Percentiles rank a stretch among this genome's conserved stretches.
Evolutionary conservation across 805 yeast species (phyloP).

Genomic region (Ogataea siamensis): DNA sequence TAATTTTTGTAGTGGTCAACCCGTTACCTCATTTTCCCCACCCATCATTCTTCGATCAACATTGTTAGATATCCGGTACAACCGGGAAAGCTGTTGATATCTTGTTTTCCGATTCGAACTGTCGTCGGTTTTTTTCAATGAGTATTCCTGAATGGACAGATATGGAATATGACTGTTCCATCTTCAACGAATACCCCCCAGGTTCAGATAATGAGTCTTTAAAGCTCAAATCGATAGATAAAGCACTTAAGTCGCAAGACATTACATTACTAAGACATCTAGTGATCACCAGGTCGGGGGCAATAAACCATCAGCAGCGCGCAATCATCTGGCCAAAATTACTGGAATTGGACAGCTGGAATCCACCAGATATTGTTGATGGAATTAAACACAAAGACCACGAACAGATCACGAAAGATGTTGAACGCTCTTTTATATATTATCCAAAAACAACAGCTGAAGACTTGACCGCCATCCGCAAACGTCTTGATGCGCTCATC

Average conservation of each 20-base stretch:
- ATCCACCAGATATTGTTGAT: background rate
- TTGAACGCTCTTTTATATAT: slow-evolving; percentile 62
- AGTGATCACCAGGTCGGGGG: slow-evolving; percentile 47
- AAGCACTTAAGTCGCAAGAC: slow-evolving; percentile 36
- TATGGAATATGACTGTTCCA: slow-evolving; percentile 46
- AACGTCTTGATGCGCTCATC: slow-evolving; percentile 44
- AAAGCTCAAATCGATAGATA: slow-evolving; percentile 38
- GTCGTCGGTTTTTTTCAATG: background rate
- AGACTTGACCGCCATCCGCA: slow-evolving; percentile 35
- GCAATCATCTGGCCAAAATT: slow-evolving; percentile 51
- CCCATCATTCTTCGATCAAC: background rate
- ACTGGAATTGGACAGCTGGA: slow-evolving; percentile 33
- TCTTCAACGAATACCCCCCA: slow-evolving; percentile 43
- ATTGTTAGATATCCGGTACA: background rate
- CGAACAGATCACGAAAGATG: slow-evolving; percentile 76
- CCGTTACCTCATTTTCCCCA: background rate
- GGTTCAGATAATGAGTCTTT: slow-evolving; percentile 38
- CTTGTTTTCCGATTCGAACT: background rate
- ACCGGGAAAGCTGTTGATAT: no score
- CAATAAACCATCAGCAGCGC: slow-evolving; percentile 42
- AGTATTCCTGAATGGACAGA: slow-evolving; percentile 46
- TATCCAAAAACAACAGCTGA: slow-evolving; percentile 31
- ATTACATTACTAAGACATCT: slow-evolving; percentile 31
- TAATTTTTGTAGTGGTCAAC: background rate
- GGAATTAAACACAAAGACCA: slow-evolving; percentile 61